phyloP scores from a whole-genome alignment of 2,329 filamentous ascomycete species.

The Penicillium sp. region DNA sequence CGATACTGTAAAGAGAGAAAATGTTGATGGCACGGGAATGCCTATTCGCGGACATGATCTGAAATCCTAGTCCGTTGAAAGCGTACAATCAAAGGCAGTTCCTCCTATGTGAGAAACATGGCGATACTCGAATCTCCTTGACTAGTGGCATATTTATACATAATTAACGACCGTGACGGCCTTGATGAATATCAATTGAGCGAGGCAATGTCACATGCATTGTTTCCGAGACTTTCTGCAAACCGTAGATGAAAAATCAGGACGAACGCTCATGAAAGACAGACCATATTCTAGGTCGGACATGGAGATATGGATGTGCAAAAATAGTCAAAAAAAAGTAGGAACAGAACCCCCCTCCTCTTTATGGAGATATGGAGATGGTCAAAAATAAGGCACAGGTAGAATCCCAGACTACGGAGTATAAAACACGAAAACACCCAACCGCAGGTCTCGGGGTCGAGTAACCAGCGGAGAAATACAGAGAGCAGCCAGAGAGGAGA shows the following conservation, averaged over 20 bases:
- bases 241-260: conserved; percentile 20
- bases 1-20: not conserved
- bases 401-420: conserved; percentile 33
- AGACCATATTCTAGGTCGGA: conserved; percentile 29
- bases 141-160: conserved; percentile 7
- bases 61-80: not conserved
- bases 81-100: not conserved
- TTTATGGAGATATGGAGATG: conserved; percentile 26
- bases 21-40: conserved; percentile 6
- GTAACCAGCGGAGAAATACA: conserved; percentile 13
- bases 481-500: conserved; percentile 14
- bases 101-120: not conserved
- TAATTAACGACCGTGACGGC: conserved; percentile 22
- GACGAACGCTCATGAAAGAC: conserved; percentile 29
- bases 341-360: conserved; percentile 13
- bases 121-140: not conserved
- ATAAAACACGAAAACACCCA: conserved; percentile 30
- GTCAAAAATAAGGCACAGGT: conserved; percentile 16
- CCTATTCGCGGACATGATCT: conserved; percentile 16
- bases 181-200: conserved; percentile 19
- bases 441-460: conserved; percentile 10
- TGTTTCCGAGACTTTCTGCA: conserved; percentile 20
- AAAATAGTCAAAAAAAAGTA: conserved; percentile 13
- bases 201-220: conserved; percentile 21
- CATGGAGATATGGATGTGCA: conserved; percentile 25